Conservation (phyloP, 2,329 filamentous ascomycete species). For the Pyrenochaeta sp. region DNA sequence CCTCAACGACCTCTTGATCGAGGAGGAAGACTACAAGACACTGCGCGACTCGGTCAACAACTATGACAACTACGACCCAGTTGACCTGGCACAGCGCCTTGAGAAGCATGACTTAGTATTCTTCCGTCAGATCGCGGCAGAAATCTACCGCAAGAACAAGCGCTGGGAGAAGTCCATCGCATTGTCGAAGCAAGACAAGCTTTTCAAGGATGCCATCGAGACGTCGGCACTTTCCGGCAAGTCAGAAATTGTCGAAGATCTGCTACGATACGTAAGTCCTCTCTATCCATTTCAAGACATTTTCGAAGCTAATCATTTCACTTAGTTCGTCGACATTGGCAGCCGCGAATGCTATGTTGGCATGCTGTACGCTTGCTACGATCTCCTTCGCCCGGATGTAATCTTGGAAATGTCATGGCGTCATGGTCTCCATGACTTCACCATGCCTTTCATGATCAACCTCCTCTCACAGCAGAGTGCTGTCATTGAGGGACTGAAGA, state of each 20-base stretch:
- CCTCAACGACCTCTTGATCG: conserved; percentile 96
- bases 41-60: conserved; percentile 96
- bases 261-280: conserved; percentile 90
- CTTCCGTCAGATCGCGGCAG: conserved; percentile 98
- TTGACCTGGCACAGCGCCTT: conserved; percentile 87
- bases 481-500: conserved; percentile 83
- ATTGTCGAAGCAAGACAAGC: conserved; percentile 97
- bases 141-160: conserved; percentile 99
- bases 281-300: conserved; percentile 1
- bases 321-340: conserved; percentile 96
- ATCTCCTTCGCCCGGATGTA: conserved; percentile 90
- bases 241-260: conserved; percentile 90
- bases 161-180: conserved; percentile 99
- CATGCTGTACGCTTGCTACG: conserved; percentile 98
- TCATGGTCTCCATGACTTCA: conserved; percentile 91
- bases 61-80: conserved; percentile 98
- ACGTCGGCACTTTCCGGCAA: conserved; percentile 93
- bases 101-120: conserved; percentile 99
- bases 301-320: conserved; percentile 43
- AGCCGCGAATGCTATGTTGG: conserved; percentile 99
- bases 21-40: conserved; percentile 99
- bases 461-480: conserved; percentile 89
- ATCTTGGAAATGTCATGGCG: conserved; percentile 98
- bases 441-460: conserved; percentile 99
- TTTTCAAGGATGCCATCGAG: conserved; percentile 99